phyloP scores from a whole-genome alignment of 2,329 filamentous ascomycete genomes.

The Cercospora zeina region DNA sequence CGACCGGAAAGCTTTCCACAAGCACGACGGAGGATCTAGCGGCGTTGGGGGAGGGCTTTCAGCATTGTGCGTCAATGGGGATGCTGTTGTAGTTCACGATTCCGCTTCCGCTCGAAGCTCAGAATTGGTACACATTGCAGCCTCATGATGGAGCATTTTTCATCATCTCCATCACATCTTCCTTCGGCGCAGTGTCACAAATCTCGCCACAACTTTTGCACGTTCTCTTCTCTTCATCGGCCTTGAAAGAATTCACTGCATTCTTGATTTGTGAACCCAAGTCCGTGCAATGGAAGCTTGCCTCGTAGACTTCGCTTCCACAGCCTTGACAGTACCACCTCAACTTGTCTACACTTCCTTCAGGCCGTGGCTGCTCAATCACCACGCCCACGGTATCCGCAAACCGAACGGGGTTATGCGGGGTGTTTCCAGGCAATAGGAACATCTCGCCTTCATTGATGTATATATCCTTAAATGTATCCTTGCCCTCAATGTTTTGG shows the following conservation, averaged over 20 bases:
- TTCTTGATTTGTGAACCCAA: constrained; percentile 92
- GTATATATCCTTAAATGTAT: constrained; percentile 75
- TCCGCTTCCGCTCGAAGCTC: neutral
- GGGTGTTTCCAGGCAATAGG: constrained; percentile 87
- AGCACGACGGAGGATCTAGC: neutral
- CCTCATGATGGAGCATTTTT: constrained; percentile 22
- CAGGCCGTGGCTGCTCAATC: constrained; percentile 78
- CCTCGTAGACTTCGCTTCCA: constrained; percentile 75
- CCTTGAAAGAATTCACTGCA: constrained; percentile 79
- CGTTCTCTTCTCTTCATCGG: constrained; percentile 67
- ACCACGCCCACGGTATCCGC: constrained; percentile 92
- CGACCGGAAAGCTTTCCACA: neutral
- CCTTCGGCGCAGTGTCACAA: constrained; percentile 67
- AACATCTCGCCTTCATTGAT: constrained; percentile 95
- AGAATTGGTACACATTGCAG: neutral
- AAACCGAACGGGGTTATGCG: constrained; percentile 93
- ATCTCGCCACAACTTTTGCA: constrained; percentile 76
- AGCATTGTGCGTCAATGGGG: neutral
- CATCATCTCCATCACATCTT: constrained; percentile 42
- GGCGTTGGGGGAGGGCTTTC: neutral
- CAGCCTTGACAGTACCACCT: constrained; percentile 86
- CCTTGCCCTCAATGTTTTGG: constrained; percentile 58
- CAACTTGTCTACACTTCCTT: constrained; percentile 71
- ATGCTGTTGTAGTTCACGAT: neutral
- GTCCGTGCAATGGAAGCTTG: constrained; percentile 82